Evolutionary conservation across 768 basidiomycete species (phyloP).

Genomic region (Chlorophyllum brunneum): DNA sequence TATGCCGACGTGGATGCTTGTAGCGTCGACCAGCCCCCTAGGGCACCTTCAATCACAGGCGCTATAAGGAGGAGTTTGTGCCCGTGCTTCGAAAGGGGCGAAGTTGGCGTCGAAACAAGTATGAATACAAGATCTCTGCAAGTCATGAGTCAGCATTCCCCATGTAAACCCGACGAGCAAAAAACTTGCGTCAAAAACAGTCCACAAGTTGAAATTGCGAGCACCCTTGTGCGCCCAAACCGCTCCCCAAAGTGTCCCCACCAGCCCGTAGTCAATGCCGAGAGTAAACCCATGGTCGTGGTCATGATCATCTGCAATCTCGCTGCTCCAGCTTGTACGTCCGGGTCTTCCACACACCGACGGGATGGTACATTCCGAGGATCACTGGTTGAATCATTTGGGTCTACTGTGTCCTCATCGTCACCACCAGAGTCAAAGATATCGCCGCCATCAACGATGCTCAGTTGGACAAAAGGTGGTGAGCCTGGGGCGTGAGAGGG

Average conservation of each 20-base stretch:
- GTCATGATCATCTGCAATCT: constrained; percentile 74
- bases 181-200: constrained; percentile 34
- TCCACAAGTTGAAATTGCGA: constrained; percentile 70
- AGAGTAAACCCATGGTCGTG: constrained; percentile 73
- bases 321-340: constrained; percentile 69
- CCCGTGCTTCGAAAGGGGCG: constrained; percentile 58
- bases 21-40: constrained; percentile 81
- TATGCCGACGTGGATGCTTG: constrained; percentile 78
- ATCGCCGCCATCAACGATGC: background rate
- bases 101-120: constrained; percentile 69
- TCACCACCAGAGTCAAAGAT: constrained; percentile 12
- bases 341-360: constrained; percentile 41
- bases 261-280: constrained; percentile 83
- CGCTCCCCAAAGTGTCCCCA: constrained; percentile 86
- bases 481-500: constrained; percentile 11
- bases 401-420: constrained; percentile 31
- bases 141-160: background rate
- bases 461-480: constrained; percentile 9
- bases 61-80: constrained; percentile 77
- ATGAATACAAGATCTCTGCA: constrained; percentile 80
- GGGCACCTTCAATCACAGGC: constrained; percentile 75
- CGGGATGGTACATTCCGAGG: constrained; percentile 26
- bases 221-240: constrained; percentile 72
- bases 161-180: background rate
- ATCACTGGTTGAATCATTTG: constrained; percentile 14